Evolutionary conservation across 2,329 filamentous ascomycete species (phyloP).

Genomic region (Colletotrichum caudatum): DNA sequence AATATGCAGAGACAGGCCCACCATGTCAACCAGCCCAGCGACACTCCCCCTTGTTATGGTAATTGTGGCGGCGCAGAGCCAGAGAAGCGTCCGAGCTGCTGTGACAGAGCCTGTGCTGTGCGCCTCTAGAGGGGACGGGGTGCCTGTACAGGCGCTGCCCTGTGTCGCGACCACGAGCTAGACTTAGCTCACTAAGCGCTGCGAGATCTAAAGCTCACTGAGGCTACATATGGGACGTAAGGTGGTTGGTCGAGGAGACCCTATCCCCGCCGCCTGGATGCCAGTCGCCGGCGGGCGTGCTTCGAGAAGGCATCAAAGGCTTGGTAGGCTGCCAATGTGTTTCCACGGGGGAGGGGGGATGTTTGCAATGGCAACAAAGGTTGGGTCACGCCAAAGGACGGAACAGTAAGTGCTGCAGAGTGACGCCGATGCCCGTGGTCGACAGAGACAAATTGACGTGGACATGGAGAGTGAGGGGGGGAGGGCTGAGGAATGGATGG

Average conservation of each 20-base stretch:
- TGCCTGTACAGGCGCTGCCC: conserved; percentile 37
- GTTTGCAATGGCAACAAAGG: conserved; percentile 4
- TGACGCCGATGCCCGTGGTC: conserved; percentile 24
- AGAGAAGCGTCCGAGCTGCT: conserved; percentile 48
- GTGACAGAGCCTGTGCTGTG: conserved; percentile 39
- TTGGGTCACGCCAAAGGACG: conserved; percentile 24
- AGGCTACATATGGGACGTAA: conserved; percentile 22
- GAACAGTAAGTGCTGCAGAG: conserved; percentile 12
- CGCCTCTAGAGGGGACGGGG: conserved; percentile 33
- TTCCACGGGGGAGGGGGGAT: not conserved
- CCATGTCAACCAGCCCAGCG: conserved; percentile 59
- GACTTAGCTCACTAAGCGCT: conserved; percentile 39
- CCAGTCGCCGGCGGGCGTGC: conserved; percentile 22
- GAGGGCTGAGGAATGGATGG: conserved; percentile 25
- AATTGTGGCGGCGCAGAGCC: conserved; percentile 43
- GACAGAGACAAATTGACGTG: conserved; percentile 38
- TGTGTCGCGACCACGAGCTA: conserved; percentile 27
- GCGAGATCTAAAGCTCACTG: conserved; percentile 24
- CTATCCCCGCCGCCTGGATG: conserved; percentile 16
- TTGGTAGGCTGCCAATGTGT: conserved; percentile 21
- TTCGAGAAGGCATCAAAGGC: conserved; percentile 37
- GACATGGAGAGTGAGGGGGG: conserved; percentile 16
- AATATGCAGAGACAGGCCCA: conserved; percentile 66
- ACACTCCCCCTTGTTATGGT: conserved; percentile 42
- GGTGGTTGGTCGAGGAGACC: conserved; percentile 31